These are phyloP conservation scores for Brasilioporus rufonigricans DNA, from an alignment of 768 basidiomycete species.

Conservation along the genomic window DNA sequence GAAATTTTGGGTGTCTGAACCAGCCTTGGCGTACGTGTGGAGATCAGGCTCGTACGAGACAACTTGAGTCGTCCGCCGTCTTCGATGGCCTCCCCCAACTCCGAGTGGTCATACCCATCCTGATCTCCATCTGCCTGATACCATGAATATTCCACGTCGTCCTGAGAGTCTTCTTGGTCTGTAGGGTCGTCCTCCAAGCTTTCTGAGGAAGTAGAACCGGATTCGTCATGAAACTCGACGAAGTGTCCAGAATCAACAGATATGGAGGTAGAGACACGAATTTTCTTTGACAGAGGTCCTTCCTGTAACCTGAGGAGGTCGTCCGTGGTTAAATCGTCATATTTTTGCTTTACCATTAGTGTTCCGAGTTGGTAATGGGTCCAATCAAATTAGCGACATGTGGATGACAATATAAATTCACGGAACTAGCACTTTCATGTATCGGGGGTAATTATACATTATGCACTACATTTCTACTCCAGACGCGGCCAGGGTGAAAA, in stretches of 20 bases:
- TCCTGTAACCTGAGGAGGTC: constrained; percentile 49
- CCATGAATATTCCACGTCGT: constrained; percentile 8
- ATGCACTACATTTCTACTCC: neutral
- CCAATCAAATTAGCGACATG: no score
- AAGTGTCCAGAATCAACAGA: constrained; percentile 1
- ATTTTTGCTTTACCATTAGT: constrained; percentile 17
- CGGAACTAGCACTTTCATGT: no score
- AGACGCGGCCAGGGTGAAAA: no score
- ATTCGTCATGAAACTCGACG: neutral
- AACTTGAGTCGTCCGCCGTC: constrained; percentile 17
- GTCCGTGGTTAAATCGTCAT: constrained; percentile 38
- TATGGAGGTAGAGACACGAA: constrained; percentile 7
- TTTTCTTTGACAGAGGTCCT: constrained; percentile 38
- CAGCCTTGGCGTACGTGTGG: constrained; percentile 5
- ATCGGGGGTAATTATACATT: no score
- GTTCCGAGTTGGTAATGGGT: neutral
- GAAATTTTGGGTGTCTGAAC: constrained; percentile 8
- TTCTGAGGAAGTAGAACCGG: constrained; percentile 5
- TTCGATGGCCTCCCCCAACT: constrained; percentile 4
- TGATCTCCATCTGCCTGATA: neutral
- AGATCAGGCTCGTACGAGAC: constrained; percentile 22
- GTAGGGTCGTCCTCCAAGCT: constrained; percentile 10
- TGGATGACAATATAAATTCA: no score
- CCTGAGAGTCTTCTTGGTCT: constrained; percentile 19
- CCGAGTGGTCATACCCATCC: neutral